Conservation (phyloP, 176 grass and related monocot genomes). For the Rhynchospora pubera region DNA sequence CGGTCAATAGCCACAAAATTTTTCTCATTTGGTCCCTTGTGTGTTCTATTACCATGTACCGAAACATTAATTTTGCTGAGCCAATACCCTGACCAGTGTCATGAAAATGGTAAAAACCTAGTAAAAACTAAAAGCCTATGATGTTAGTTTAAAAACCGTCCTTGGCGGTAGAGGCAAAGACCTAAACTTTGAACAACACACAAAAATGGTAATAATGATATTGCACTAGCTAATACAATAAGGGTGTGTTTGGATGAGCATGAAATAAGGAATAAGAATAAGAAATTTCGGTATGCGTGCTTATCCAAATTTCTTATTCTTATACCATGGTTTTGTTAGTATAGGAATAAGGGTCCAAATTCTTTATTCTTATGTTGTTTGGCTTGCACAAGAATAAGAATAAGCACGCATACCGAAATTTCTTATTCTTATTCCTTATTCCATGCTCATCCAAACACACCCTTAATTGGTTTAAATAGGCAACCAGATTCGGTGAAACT, state of each 20-base stretch:
- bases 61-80: not conserved
- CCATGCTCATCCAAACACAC: no score
- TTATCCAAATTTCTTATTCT: no score
- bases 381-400: no score
- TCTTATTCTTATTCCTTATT: no score
- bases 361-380: no score
- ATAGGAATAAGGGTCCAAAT: no score
- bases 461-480: not conserved
- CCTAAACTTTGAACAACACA: not conserved
- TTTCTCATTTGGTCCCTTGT: not conserved
- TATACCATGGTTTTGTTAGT: no score
- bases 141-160: not conserved
- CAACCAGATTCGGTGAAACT: not conserved
- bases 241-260: no score
- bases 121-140: not conserved
- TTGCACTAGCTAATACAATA: not conserved
- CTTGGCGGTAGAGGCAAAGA: not conserved
- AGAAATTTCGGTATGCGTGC: no score
- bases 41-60: not conserved
- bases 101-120: no score
- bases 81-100: not conserved
- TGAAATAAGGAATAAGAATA: no score
- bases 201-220: conserved; percentile 1
- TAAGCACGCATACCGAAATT: no score
- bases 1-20: not conserved